Conservation (phyloP, 495 filamentous ascomycete genomes). For the Xylaria curta region DNA sequence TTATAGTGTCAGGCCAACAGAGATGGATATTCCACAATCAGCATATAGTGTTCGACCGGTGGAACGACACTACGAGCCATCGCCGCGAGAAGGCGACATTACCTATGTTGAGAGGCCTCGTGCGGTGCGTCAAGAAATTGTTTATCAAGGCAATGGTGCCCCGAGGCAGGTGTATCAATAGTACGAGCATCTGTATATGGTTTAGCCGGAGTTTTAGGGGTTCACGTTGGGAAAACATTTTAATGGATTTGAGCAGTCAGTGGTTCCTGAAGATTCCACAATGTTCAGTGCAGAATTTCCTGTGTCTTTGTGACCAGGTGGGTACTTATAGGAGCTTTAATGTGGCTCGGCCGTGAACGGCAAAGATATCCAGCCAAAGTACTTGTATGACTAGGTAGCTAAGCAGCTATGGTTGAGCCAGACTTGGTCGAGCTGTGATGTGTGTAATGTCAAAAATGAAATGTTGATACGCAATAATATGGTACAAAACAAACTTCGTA, state of each 20-base stretch:
- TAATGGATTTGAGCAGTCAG: neutral
- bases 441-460: neutral
- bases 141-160: constrained; percentile 44
- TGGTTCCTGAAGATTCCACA: constrained; percentile 6
- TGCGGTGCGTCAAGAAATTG: constrained; percentile 43
- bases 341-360: neutral
- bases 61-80: constrained; percentile 49
- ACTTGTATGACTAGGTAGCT: neutral
- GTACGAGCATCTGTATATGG: constrained; percentile 4
- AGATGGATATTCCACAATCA: constrained; percentile 40
- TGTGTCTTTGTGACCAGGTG: neutral
- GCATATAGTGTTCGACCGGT: constrained; percentile 46
- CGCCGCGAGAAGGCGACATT: constrained; percentile 51
- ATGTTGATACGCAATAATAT: neutral
- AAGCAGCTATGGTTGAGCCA: neutral
- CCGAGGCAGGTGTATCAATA: constrained; percentile 46
- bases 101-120: constrained; percentile 53
- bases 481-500: neutral
- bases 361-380: neutral
- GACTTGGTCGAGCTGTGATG: neutral
- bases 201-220: constrained; percentile 2
- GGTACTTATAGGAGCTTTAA: constrained; percentile 13
- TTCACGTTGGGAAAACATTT: neutral
- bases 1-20: constrained; percentile 50
- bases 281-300: neutral